Evolutionary conservation across 768 basidiomycete species (phyloP), one percentile per base, ranked within the genome.

Genomic region (Cystofilobasidium macerans): DNA sequence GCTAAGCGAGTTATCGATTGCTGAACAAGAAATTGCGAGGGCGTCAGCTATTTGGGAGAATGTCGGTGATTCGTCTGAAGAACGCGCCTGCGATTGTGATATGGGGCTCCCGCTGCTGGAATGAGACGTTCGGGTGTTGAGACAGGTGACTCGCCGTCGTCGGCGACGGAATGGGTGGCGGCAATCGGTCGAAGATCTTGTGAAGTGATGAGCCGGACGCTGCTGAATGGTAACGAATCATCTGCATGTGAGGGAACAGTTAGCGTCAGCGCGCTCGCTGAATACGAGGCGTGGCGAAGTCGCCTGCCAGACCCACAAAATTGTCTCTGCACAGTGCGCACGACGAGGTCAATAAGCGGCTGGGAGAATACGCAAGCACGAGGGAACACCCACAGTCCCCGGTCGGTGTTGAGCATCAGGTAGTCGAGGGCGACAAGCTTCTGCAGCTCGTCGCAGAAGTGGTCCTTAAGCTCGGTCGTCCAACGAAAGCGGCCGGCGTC

Each of bases 321-420:
- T 90, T 89, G 78, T 90, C 89, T 0, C n/a, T n/a, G n/a, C n/a
- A n/a, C n/a, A n/a, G n/a, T n/a, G n/a, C n/a, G n/a, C n/a, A n/a
- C n/a, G n/a, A n/a, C n/a, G n/a, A n/a, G n/a, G n/a, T n/a, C n/a
- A n/a, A n/a, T n/a, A n/a, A n/a, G n/a, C n/a, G n/a, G n/a, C n/a
- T n/a, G n/a, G n/a, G n/a, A n/a, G n/a, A n/a, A n/a, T n/a, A n/a
- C n/a, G n/a, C n/a, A n/a, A n/a, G n/a, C n/a, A n/a, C n/a, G n/a
- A n/a, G n/a, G n/a, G n/a, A n/a, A n/a, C n/a, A n/a, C n/a, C n/a
- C n/a, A n/a, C n/a, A 88, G 85, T 22, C 84, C 86, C 54, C 89
- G 84, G 73, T 91, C 90, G 24, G 91, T 93, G 75, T 92, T 93
- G 61, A 89, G 83, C 86, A 93, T 93, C 51, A 94, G 80, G 76